Percentiles rank a stretch among this genome's conserved stretches.
Conservation (phyloP, 1,284 basidiomycete species). For the Mycosarcoma maydis region DNA sequence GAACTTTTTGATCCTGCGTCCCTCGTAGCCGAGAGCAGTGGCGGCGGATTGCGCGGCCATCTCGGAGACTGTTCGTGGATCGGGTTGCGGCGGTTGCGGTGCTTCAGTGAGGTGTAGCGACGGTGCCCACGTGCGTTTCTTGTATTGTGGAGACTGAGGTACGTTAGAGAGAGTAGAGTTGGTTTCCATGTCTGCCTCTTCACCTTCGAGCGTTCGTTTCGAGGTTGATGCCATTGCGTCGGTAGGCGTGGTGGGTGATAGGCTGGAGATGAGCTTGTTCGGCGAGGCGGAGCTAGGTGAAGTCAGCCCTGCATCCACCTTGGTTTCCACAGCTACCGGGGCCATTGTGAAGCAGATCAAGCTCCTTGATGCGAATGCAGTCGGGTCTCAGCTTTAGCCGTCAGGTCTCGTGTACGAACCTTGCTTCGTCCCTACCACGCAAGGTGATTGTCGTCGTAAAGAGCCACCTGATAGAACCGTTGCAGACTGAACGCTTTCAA, state of each 20-base stretch:
- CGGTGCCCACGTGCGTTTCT: constrained; percentile 47
- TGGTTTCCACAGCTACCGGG: constrained; percentile 11
- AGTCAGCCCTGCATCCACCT: constrained; percentile 1
- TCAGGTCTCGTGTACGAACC: no score
- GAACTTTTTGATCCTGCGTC: constrained; percentile 85
- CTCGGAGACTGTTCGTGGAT: constrained; percentile 79
- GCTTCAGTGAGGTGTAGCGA: constrained; percentile 69
- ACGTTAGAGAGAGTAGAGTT: constrained; percentile 3
- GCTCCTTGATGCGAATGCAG: no score
- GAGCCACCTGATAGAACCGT: no score
- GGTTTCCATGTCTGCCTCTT: constrained; percentile 14
- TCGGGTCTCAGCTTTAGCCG: no score
- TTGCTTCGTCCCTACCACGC: no score
- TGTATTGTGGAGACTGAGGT: constrained; percentile 14
- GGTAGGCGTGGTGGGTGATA: constrained; percentile 10
- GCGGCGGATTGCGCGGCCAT: constrained; percentile 73
- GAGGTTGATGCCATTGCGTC: constrained; percentile 20
- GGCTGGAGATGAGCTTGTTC: constrained; percentile 2
- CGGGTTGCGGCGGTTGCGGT: constrained; percentile 79
- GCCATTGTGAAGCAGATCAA: constrained; percentile 24
- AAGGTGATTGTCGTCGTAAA: no score
- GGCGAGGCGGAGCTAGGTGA: constrained; percentile 13
- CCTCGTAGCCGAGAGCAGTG: constrained; percentile 69
- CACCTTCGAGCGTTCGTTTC: constrained; percentile 36
- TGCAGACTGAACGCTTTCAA: no score